Evolutionary conservation across 345 rosid species (phyloP).

Genomic region (Melaleuca alternifolia): DNA sequence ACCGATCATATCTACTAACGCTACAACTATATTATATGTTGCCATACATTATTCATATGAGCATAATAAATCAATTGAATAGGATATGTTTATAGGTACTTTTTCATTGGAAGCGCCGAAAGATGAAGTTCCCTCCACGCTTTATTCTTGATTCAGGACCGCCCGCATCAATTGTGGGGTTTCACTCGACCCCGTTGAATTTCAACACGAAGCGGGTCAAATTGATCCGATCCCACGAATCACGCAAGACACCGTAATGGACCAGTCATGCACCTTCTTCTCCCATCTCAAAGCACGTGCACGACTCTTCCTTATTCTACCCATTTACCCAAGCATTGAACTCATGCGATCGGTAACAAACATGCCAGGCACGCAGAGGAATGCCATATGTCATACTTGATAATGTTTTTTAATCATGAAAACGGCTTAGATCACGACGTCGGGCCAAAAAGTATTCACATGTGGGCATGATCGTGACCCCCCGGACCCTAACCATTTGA

Average conservation of each 20-base stretch:
- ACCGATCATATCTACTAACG: no score
- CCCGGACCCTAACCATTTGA: neutral
- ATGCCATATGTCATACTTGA: fast-evolving
- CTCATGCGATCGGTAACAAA: no score
- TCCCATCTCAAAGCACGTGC: neutral
- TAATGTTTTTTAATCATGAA: neutral
- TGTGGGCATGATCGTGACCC: neutral
- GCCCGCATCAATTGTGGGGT: neutral
- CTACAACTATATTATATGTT: no score
- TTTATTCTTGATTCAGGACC: neutral
- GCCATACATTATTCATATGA: no score
- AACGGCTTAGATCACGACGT: neutral
- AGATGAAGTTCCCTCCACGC: neutral
- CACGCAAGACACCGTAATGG: neutral
- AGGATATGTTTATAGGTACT: fast-evolving
- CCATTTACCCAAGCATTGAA: neutral
- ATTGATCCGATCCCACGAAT: neutral
- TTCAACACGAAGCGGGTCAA: neutral
- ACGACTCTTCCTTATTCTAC: neutral
- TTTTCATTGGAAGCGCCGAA: neutral
- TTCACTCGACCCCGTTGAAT: neutral
- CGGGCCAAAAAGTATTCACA: neutral
- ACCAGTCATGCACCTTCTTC: no score
- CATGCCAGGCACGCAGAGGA: no score
- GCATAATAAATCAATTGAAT: no score